Evolutionary conservation across 2,329 filamentous ascomycete species (phyloP), one percentile per base, ranked within the genome.

Genomic region (Trichoderma sp.): DNA sequence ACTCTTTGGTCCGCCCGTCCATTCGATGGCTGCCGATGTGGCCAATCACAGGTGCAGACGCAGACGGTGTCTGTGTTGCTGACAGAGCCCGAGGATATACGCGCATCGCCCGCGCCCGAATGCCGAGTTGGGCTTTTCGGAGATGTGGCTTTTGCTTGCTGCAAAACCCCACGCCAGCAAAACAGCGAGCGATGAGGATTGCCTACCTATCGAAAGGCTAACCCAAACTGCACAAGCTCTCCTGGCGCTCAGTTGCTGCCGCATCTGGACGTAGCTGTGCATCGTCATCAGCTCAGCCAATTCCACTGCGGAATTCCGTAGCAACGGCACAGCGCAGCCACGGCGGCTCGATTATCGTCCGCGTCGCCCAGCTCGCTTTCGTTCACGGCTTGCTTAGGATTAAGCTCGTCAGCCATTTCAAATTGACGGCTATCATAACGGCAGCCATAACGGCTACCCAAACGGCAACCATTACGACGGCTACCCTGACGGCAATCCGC

Each of bases 41-140:
- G 30, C 58, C 58, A 61, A 61, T 61, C 58, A 61, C n/a, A 14
- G 58, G 6, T 26, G 58, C 32, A 36, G 58, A 15, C 32, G 18
- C 56, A n/a, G 28, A 11, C 60, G 21, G 60, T 26, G 60, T 21
- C 34, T 63, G 60, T 26, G 14, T 2, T 57, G 65, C 65, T 68
- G 65, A 58, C 65, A 68, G 28, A 68, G 56, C 7, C 65, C 53
- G 65, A 43, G 36, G 53, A 26, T n/a, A 68, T 68, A 68, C 53
- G 56, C 65, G 65, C 65, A 68, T 18, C 43, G 15, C 65, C 34
- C 36, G 65, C 34, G 65, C 65, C 65, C 65, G 65, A 68, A 68
- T 60, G 65, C 65, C 65, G 65, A 68, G 56, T 60, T 60, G 36
- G 65, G 65, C 34, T 36, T 47, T 21, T 39, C 34, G 24, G 47